Conservation (phyloP, 2,329 filamentous ascomycete genomes). For the Endothia cerciana region DNA sequence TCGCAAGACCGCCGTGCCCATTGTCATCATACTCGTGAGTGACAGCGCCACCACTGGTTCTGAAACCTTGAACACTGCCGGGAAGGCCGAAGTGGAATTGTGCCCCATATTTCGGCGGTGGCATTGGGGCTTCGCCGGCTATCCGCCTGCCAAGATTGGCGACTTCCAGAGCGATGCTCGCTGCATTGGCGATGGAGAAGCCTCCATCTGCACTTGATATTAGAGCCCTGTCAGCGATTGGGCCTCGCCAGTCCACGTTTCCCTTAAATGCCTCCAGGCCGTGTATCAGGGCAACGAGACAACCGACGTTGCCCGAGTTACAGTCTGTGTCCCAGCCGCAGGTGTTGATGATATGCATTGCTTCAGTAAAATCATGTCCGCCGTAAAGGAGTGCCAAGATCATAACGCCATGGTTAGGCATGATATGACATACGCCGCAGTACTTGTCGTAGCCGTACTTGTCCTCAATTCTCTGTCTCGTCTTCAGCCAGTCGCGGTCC, state of each 20-base stretch:
- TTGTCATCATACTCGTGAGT: conserved; percentile 13
- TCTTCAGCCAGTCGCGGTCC: conserved; percentile 39
- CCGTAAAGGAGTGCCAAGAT: conserved; percentile 39
- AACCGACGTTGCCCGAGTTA: conserved; percentile 44
- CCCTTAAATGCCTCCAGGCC: conserved; percentile 37
- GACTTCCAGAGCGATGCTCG: conserved; percentile 38
- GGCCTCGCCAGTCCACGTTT: conserved; percentile 40
- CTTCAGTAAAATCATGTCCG: conserved; percentile 37
- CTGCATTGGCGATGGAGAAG: conserved; percentile 43
- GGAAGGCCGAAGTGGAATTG: conserved; percentile 44
- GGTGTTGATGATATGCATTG: conserved; percentile 43
- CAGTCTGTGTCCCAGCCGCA: conserved; percentile 45
- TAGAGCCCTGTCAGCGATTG: conserved; percentile 40
- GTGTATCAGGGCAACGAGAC: conserved; percentile 42
- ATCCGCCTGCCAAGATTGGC: conserved; percentile 36
- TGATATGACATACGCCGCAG: conserved; percentile 38
- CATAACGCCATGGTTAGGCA: conserved; percentile 42
- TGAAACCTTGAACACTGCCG: conserved; percentile 43
- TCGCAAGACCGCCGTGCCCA: conserved; percentile 21
- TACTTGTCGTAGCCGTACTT: conserved; percentile 41
- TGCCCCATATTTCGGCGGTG: conserved; percentile 38
- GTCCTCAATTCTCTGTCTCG: conserved; percentile 41
- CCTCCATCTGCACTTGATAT: conserved; percentile 43
- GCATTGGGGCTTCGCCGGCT: conserved; percentile 30
- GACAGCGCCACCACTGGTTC: neutral